Evolutionary conservation across 2,329 filamentous ascomycete genomes (phyloP).

Genomic region (Arthrocladium fulminans): DNA sequence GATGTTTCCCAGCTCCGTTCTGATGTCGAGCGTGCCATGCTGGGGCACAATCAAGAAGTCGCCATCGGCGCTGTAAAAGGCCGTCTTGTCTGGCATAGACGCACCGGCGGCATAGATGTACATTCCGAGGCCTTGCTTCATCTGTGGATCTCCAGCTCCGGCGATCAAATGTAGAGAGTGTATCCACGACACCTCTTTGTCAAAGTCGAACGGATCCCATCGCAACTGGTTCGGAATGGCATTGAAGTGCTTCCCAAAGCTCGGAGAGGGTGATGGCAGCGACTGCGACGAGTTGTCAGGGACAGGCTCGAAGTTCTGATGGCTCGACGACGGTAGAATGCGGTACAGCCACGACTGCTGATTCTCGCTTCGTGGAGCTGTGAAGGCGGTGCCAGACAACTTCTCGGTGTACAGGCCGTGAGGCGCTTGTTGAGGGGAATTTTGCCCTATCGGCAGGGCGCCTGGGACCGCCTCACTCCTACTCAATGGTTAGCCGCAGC

Average conservation of each 20-base stretch:
- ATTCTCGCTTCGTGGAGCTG: conserved; percentile 59
- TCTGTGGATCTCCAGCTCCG: conserved; percentile 67
- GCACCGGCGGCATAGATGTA: conserved; percentile 71
- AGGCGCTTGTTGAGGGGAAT: conserved; percentile 72
- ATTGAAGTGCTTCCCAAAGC: conserved; percentile 51
- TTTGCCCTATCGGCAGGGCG: conserved; percentile 64
- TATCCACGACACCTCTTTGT: conserved; percentile 58
- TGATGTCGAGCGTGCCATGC: conserved; percentile 63
- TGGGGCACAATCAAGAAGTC: conserved; percentile 70
- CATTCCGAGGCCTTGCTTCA: conserved; percentile 71
- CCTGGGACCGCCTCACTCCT: conserved; percentile 69
- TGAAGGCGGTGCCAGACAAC: conserved; percentile 64
- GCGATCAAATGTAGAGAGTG: conserved; percentile 63
- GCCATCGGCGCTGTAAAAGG: conserved; percentile 78
- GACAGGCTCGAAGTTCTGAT: conserved; percentile 42
- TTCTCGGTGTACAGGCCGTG: conserved; percentile 76
- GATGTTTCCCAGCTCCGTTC: conserved; percentile 66
- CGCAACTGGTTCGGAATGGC: conserved; percentile 73
- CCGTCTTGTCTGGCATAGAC: conserved; percentile 64
- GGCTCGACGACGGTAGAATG: conserved; percentile 55
- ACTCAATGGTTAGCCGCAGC: conserved; percentile 8
- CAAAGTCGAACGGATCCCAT: conserved; percentile 70
- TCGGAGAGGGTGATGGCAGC: conserved; percentile 39
- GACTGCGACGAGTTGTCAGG: conserved; percentile 39
- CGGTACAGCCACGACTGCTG: conserved; percentile 66